A percentile compares a stretch with the other conserved stretches of the same genome.
Evolutionary conservation across 768 basidiomycete genomes (phyloP).

Genomic region (Agrocybe pediades): DNA sequence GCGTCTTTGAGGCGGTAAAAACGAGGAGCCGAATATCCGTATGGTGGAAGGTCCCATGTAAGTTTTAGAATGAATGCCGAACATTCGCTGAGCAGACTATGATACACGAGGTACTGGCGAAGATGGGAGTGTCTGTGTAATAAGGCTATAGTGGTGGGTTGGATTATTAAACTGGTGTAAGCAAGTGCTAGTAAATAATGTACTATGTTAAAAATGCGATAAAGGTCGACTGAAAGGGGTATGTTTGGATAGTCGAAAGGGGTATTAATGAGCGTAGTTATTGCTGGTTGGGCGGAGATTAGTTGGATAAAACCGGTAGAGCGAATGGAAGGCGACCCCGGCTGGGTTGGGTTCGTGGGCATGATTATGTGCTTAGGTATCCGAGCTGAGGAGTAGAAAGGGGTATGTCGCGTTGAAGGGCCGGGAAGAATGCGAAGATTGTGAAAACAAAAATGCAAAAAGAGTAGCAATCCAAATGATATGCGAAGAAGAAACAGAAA

Average conservation of each 20-base stretch:
- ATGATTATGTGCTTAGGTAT: not conserved
- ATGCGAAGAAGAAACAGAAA: not conserved
- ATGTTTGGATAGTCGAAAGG: not conserved
- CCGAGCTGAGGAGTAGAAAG: not conserved
- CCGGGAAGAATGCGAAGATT: not conserved
- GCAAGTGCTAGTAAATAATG: no score
- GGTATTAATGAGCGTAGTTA: conserved; percentile 5
- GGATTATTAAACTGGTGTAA: no score
- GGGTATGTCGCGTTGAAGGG: not conserved
- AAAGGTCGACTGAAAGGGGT: not conserved
- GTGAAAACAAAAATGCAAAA: not conserved
- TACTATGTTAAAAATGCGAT: not conserved
- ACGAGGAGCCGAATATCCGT: not conserved
- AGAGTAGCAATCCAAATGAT: not conserved
- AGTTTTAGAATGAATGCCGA: no score
- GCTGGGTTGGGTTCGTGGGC: no score
- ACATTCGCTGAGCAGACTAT: not conserved
- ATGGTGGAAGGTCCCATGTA: no score
- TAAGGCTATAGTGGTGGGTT: not conserved
- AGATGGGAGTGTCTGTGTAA: not conserved
- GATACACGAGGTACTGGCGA: not conserved
- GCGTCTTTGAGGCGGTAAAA: not conserved
- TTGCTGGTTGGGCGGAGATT: not conserved
- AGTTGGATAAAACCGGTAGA: not conserved
- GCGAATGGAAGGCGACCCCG: not conserved